Percentiles rank a stretch among this genome's conserved stretches.
phyloP scores from a whole-genome alignment of 495 filamentous ascomycete genomes.

The Thermothielavioides terrestris region DNA sequence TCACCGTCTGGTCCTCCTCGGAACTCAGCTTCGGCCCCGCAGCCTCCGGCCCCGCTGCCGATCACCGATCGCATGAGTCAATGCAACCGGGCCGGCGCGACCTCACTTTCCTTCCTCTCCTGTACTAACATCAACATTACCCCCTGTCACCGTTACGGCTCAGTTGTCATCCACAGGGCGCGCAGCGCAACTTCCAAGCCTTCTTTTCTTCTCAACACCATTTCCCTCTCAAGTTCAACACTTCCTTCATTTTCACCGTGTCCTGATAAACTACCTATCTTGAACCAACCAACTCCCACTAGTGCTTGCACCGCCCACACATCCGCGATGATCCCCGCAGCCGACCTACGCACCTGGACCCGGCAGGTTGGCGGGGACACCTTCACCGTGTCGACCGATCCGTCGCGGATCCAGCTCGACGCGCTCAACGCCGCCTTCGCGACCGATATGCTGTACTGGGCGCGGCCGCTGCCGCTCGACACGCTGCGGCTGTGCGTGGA shows the following conservation, averaged over 20 bases:
- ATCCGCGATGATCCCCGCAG: not conserved
- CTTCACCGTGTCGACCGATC: slow-evolving; percentile 46
- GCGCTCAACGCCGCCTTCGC: slow-evolving; percentile 44
- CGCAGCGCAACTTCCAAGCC: not conserved
- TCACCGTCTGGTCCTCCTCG: too few relatives aligned
- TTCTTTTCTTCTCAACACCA: not conserved
- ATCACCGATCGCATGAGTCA: too few relatives aligned
- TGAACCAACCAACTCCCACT: not conserved
- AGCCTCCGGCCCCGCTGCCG: too few relatives aligned
- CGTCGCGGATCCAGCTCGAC: slow-evolving; percentile 36
- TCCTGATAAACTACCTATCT: too few relatives aligned
- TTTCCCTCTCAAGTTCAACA: too few relatives aligned
- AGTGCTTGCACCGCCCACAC: not conserved
- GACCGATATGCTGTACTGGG: slow-evolving; percentile 50
- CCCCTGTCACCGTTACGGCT: too few relatives aligned
- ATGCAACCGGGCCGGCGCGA: too few relatives aligned
- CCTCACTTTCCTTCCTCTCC: not conserved
- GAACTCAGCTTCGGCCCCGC: too few relatives aligned
- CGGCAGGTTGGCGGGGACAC: slow-evolving; percentile 14
- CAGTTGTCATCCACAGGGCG: not conserved
- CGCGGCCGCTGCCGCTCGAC: slow-evolving; percentile 31
- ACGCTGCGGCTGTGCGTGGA: slow-evolving; percentile 37
- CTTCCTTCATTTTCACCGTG: too few relatives aligned
- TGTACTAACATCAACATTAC: too few relatives aligned
- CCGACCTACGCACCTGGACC: slow-evolving; percentile 8